A percentile compares a stretch with the other conserved stretches of the same genome.
Conservation (phyloP, 805 yeast species). For the Aciculoconidium aculeatum region DNA sequence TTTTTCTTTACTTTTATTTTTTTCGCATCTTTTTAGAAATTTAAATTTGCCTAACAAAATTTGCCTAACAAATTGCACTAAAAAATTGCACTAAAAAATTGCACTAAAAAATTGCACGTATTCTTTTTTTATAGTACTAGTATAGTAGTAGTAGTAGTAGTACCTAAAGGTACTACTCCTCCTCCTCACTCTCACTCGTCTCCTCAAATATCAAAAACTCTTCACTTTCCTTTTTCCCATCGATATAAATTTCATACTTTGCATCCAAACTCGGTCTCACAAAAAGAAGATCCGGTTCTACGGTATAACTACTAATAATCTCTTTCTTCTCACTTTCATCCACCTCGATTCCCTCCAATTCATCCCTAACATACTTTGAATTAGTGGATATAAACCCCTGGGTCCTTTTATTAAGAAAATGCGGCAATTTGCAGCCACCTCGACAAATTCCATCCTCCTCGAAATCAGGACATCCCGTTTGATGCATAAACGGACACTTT, state of each 20-base stretch:
- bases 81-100: too few species aligned
- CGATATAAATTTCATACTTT: slow-evolving; percentile 22
- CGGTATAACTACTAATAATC: slow-evolving; percentile 28
- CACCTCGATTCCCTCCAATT: slow-evolving; percentile 16
- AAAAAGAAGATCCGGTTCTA: slow-evolving; percentile 23
- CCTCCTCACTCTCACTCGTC: slow-evolving; percentile 8
- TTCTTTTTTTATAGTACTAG: too few species aligned
- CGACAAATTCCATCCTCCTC: slow-evolving; percentile 58
- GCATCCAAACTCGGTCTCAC: slow-evolving; percentile 12
- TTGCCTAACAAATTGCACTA: too few species aligned
- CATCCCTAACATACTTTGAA: slow-evolving; percentile 11
- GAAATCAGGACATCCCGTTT: slow-evolving; percentile 65
- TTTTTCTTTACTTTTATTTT: too few species aligned
- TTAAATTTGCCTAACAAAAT: too few species aligned
- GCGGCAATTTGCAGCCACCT: slow-evolving; percentile 52
- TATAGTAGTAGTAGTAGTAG: too few species aligned
- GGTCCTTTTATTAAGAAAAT: slow-evolving; percentile 27
- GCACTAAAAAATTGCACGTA: too few species aligned
- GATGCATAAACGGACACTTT: slow-evolving; percentile 52
- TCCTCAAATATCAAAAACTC: slow-evolving; percentile 15
- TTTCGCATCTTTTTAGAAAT: too few species aligned
- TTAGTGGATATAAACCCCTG: slow-evolving; percentile 20
- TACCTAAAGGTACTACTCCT: too few species aligned
- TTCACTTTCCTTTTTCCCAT: slow-evolving; percentile 9
- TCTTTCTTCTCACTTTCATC: slow-evolving; percentile 4